Base-by-base conservation (phyloP, 1,284 basidiomycete genomes). In the Papiliotrema fonsecae region DNA sequence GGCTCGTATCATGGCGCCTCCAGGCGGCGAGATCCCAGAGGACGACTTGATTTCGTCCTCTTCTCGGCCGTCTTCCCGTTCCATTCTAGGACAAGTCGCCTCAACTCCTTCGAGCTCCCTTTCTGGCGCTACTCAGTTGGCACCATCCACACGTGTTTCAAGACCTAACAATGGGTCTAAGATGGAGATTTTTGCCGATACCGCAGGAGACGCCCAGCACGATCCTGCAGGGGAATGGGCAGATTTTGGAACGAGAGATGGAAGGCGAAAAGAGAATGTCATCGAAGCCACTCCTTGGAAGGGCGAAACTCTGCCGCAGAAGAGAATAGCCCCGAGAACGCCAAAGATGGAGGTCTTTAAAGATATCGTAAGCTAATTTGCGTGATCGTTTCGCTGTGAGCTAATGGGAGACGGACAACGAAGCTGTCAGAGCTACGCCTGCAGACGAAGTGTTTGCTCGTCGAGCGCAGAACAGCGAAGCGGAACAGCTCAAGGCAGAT, bases 1-100 rank as follows among this genome's bases (percentile, higher is more conserved):
- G 57, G 85, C 86, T 54, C 82, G 88, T 14, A 78, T 78, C 65
- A 68, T 76, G 58, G 67, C 69, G 4, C 65, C 73, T 4, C 67
- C 73, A 3, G 66, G 72, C 2, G 63, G 64, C 6, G 45, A 54
- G 31, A 48, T 67, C 41, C 57, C 65, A 0, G 65, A 72, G 3
- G 70, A 72, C 37, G 67, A 67, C 13, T 65, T 55, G 24, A 54
- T 42, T 10, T 40, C 25, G 25, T 52, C 22, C 26, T 52, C 22
- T 24, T 49, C 51, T 9, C 53, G 57, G 1, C 53, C 53, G 14
- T 40, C 56, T 22, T 53, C 49, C 2, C 50, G 65, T 11, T 52
- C 61, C 1, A 46, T 65, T 3, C 57, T 72, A 2, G 69, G 67
- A 14, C 62, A 60, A 39, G 60, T 64, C 3, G 54, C 37, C 24